Evolutionary conservation across 2,329 filamentous ascomycete genomes (phyloP).

Genomic region (Ascochyta lentis): DNA sequence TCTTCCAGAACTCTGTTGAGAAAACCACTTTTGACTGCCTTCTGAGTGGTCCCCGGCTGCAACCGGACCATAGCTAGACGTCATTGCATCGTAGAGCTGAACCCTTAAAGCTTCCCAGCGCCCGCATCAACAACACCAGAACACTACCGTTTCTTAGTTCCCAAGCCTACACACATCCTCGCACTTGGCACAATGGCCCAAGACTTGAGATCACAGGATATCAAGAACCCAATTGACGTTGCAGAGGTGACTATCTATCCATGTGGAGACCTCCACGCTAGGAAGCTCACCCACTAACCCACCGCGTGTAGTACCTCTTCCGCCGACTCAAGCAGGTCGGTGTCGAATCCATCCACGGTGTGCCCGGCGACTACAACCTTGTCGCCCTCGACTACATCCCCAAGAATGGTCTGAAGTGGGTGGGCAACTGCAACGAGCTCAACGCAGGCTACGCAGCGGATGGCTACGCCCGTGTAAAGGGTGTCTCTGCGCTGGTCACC

Average conservation of each 20-base stretch:
- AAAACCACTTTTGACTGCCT: not conserved
- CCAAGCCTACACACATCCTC: constrained; percentile 3
- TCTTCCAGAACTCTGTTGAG: constrained; percentile 15
- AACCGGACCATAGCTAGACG: constrained; percentile 13
- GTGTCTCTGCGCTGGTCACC: constrained; percentile 55
- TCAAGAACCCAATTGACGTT: constrained; percentile 61
- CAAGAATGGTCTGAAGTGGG: constrained; percentile 62
- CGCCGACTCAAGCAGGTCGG: constrained; percentile 52
- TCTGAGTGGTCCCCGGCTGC: constrained; percentile 6
- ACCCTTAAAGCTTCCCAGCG: constrained; percentile 10
- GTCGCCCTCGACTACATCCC: constrained; percentile 64
- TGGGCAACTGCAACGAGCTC: constrained; percentile 68
- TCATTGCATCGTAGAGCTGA: constrained; percentile 12
- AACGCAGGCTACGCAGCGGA: constrained; percentile 61
- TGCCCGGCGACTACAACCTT: constrained; percentile 54
- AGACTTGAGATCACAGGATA: constrained; percentile 51
- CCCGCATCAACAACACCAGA: constrained; percentile 1
- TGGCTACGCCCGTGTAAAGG: constrained; percentile 56
- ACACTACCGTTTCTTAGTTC: not conserved
- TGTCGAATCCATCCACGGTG: constrained; percentile 55
- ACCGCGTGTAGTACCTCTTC: constrained; percentile 47
- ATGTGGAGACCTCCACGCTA: constrained; percentile 1
- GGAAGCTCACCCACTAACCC: constrained; percentile 7
- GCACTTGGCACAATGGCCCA: constrained; percentile 39
- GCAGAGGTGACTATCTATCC: constrained; percentile 55